Conservation (phyloP, 2,329 filamentous ascomycete species). For the Rhexocercosporidium sp. region DNA sequence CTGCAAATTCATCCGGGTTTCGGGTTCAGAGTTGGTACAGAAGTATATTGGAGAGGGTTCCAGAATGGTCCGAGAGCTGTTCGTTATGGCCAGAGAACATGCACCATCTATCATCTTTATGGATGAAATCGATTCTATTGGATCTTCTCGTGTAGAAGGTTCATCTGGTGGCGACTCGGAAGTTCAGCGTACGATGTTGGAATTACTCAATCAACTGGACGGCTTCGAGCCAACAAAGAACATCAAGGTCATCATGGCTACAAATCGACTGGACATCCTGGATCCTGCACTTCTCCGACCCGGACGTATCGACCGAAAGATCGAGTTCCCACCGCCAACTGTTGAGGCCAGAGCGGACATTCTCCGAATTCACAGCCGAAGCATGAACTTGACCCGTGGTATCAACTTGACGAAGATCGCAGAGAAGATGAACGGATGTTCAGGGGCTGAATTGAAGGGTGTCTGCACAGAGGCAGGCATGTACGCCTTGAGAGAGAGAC, state of each 20-base stretch:
- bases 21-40: slow-evolving; percentile 93
- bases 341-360: slow-evolving; percentile 97
- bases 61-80: slow-evolving; percentile 97
- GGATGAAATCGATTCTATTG: slow-evolving; percentile 99
- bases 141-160: slow-evolving; percentile 94
- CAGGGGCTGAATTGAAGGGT: slow-evolving; percentile 96
- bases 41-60: slow-evolving; percentile 99
- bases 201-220: slow-evolving; percentile 96
- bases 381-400: slow-evolving; percentile 97
- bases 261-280: slow-evolving; percentile 95
- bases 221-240: slow-evolving; percentile 99
- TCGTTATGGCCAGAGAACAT: slow-evolving; percentile 98
- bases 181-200: slow-evolving; percentile 98
- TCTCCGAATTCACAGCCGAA: slow-evolving; percentile 93
- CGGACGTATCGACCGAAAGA: slow-evolving; percentile 98
- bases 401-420: slow-evolving; percentile 99
- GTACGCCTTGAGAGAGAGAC: slow-evolving; percentile 93
- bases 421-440: slow-evolving; percentile 99
- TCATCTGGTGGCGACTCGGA: slow-evolving; percentile 96
- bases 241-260: slow-evolving; percentile 99
- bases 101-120: slow-evolving; percentile 99
- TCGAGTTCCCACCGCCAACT: slow-evolving; percentile 96
- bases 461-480: slow-evolving; percentile 98
- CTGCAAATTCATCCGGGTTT: slow-evolving; percentile 98
- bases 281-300: slow-evolving; percentile 93